Evolutionary conservation across 179 eudicot genomes (phyloP), one percentile per base, ranked within the genome.

Genomic region (Nepenthes alata): DNA sequence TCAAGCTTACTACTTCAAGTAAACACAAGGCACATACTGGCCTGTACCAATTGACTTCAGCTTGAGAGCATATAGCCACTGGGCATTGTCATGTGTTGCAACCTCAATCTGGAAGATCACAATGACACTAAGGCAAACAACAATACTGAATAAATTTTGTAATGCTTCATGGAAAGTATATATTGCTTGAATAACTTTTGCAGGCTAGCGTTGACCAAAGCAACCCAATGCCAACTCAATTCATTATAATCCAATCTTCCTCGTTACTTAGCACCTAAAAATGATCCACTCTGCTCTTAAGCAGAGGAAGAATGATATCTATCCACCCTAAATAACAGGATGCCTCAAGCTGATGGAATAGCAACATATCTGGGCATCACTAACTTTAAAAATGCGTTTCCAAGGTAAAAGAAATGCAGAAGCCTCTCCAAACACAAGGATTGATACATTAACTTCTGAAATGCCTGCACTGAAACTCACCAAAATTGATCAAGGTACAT

Each of bases 371-470:
- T 93, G 97, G 44, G 98, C 57, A 62, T 93, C 97, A 39, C 85
- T 87, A 59, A 89, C 82, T 77, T 79, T 87, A 59, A 93, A 93
- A 36, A 93, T 82, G 67, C 98, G 95, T 78, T 89, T 93, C 97
- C 98, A 93, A 50, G 98, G 98, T 71, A 93, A 75, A 75, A 93
- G 95, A 72, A 93, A 93, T 61, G 78, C 66, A 4, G 98, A 85
- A 66, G 98, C 97, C 55, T 85, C 94, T 25, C 97, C 97, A 78
- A 93, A 93, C 52, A 93, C 98, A 65, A 87, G 90, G 54, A 82
- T 86, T 58, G 98, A 93, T 37, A 93, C 97, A 75, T 93, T 89
- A 41, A 93, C 97, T 93, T 93, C 86, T 93, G 97, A 78, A 93
- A 93, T 67, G 97, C 95, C 98, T 93, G 96, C 84, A 78, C 79